These are phyloP conservation scores for Paramecium octaurelia DNA, from an alignment of 73 alveolate species.

Conservation along the genomic window DNA sequence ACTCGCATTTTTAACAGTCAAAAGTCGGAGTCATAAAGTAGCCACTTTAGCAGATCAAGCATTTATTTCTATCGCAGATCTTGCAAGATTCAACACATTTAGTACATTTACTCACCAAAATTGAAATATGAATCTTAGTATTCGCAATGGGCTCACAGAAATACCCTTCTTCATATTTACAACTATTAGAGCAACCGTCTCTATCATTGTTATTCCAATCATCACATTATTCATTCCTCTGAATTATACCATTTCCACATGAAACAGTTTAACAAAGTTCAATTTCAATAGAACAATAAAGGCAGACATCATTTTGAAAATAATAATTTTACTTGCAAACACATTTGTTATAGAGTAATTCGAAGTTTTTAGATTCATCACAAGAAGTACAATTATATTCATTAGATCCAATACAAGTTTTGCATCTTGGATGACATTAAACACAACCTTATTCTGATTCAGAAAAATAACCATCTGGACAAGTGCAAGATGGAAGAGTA, in stretches of 20 bases:
- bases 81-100: background rate
- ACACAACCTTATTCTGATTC: background rate
- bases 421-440: background rate
- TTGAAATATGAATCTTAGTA: background rate
- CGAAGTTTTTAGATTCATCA: background rate
- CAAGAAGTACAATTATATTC: background rate
- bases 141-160: background rate
- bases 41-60: slow-evolving; percentile 24
- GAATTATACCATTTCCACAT: slow-evolving; percentile 14
- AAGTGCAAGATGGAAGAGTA: background rate
- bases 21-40: background rate
- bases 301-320: slow-evolving; percentile 42
- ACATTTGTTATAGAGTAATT: background rate
- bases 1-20: slow-evolving; percentile 23
- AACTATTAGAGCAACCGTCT: slow-evolving; percentile 40
- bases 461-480: background rate
- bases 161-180: background rate
- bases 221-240: slow-evolving; percentile 14
- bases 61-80: background rate
- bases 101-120: background rate
- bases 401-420: background rate
- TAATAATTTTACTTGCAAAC: background rate
- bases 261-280: slow-evolving; percentile 8
- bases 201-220: slow-evolving; percentile 4
- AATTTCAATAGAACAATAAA: background rate